A percentile compares a stretch with the other conserved stretches of the same genome.
Conservation (phyloP, 2,329 filamentous ascomycete species). For the Cercospora zeae-maydis region DNA sequence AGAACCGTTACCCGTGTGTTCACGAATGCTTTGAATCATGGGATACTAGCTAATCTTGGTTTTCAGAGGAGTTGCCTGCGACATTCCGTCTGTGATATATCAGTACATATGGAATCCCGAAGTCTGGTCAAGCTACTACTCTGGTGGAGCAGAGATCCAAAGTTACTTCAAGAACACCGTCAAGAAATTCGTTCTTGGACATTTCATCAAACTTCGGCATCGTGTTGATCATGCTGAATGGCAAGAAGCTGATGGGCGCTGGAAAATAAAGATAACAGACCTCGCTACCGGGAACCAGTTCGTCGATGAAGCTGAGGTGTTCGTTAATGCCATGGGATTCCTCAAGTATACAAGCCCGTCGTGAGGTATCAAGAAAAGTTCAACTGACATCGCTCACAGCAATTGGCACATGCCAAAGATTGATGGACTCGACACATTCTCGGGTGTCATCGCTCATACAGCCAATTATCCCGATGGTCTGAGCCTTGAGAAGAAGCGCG, state of each 20-base stretch:
- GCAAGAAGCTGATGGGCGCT: conserved; percentile 39
- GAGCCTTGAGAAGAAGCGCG: conserved; percentile 24
- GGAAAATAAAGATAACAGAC: conserved; percentile 37
- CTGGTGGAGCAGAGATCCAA: conserved; percentile 41
- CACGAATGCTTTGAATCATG: neutral
- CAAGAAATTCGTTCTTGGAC: conserved; percentile 41
- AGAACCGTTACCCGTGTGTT: conserved; percentile 36
- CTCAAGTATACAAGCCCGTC: conserved; percentile 36
- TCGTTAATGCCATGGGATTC: conserved; percentile 34
- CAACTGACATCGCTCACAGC: neutral
- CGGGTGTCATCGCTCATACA: neutral
- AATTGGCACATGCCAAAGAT: neutral
- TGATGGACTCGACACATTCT: neutral
- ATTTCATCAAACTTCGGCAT: conserved; percentile 40
- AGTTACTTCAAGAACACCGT: conserved; percentile 42
- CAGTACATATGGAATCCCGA: conserved; percentile 38
- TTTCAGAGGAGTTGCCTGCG: conserved; percentile 11
- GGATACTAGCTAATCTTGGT: neutral
- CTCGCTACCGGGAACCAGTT: conserved; percentile 31
- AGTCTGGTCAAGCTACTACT: conserved; percentile 37
- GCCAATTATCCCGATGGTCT: conserved; percentile 36
- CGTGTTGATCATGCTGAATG: conserved; percentile 40
- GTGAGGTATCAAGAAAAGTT: neutral
- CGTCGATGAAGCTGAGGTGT: conserved; percentile 35
- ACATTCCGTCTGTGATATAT: conserved; percentile 31